Evolutionary conservation across 1,284 basidiomycete genomes (phyloP), one percentile per base, ranked within the genome.

Genomic region (Waitea zeae): DNA sequence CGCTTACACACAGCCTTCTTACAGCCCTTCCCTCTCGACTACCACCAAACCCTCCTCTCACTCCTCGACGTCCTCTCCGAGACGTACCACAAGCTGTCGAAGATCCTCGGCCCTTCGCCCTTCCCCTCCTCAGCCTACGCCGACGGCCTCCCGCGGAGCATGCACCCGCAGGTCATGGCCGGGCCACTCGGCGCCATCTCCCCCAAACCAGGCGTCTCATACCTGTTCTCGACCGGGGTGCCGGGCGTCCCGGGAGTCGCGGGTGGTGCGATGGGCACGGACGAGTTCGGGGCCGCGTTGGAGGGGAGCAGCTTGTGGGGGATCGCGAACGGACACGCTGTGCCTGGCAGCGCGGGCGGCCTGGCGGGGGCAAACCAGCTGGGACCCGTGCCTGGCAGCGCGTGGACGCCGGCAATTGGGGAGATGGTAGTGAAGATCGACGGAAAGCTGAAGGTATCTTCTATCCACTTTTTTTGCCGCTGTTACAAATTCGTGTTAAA

Each of bases 31-130:
- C 59, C 75, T 3, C 53, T 89, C 35, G 86, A 89, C 54, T 89
- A 89, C 47, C 77, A 83, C 43, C 79, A 89, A 55, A 82, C 80
- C 4, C 67, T 88, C 19, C 67, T 86, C 33, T 83, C 86, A 22
- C 68, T 87, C 20, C 72, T 88, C 37, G 86, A 89, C 47, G 77
- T 89, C 30, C 66, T 89, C 27, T 81, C 81, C 11, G 82, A 87
- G 49, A 70, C 83, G 17, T 89, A 89, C 59, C 75, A 80, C 52
- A 86, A 83, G 52, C 76, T 89, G 31, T 67, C 70, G 3, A 74
- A 73, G 48, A 67, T 84, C 31, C 68, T 89, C 14, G 80, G 80
- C 1, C 80, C 79, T 2, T 79, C 79, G 2, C 69, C 74, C 0
- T 73, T 82, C 46, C n/a, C n/a, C 62, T 75, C 3, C 64, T 66